Evolutionary conservation across 495 filamentous ascomycete species (phyloP), one percentile per base, ranked within the genome.

Genomic region (Hypoxylon subgilvum): DNA sequence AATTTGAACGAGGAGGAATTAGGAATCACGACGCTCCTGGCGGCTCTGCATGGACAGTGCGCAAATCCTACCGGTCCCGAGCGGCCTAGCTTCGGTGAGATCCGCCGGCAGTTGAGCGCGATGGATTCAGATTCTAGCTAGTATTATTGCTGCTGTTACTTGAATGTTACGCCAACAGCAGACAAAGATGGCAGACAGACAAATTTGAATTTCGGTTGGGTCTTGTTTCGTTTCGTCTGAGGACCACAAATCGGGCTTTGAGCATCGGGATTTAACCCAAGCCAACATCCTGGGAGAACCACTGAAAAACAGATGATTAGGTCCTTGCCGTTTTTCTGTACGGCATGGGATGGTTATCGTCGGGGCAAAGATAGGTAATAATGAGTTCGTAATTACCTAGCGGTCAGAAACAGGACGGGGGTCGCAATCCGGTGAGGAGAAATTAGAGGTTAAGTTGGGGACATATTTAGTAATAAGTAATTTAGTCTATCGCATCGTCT

Each of bases 31-130:
- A 57, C 40, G 61, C 25, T 45, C 22, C 54, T 65, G 18, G 61
- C 50, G 40, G 50, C 54, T 54, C 61, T 65, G 38, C 61, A 48
- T 50, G 49, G 55, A 30, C 31, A 35, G 13, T 65, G 55, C 21
- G 50, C 50, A 43, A 17, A 35, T 47, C 56, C 56, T 12, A 45
- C 46, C 38, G 46, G 56, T 13, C 13, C n/a, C 25, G 45, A 43
- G 36, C 28, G 61, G 34, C 51, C 56, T 38, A 34, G 39, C 40
- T 61, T 60, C 44, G 25, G 41, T 21, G 56, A 65, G 61, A 65
- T 65, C 55, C 45, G 34, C 42, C 61, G 56, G 56, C 50, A 61
- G 56, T 65, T 56, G 56, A 46, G 39, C 38, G 25, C 41, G 53
- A 60, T 59, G 44, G 44, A 55, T 45, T 48, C 48, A 43, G 27